phyloP scores from a whole-genome alignment of 169 alveolate genomes.

The Plasmodium sp. region DNA sequence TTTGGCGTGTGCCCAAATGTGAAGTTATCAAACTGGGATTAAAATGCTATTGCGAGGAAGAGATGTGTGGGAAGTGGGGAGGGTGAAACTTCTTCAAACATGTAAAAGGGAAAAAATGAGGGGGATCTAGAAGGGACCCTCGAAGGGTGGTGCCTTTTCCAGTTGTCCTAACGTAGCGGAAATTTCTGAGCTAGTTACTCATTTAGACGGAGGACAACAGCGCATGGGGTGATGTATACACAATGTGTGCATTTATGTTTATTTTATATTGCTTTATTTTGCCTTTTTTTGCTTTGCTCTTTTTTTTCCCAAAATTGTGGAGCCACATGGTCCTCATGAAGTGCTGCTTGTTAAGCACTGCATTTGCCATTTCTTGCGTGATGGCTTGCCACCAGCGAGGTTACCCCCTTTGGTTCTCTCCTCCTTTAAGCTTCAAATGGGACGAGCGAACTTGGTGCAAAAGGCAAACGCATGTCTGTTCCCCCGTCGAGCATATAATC shows the following conservation, averaged over 20 bases:
- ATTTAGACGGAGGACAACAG: not conserved
- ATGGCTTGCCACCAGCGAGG: not conserved
- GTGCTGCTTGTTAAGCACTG: not conserved
- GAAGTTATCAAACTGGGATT: not conserved
- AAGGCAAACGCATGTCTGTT: not conserved
- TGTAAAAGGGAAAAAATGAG: not conserved
- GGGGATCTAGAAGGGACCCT: not conserved
- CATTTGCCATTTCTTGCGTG: not conserved
- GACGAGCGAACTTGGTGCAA: not conserved
- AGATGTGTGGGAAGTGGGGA: not conserved
- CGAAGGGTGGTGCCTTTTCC: not conserved
- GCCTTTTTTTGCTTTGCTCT: not conserved
- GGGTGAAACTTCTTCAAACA: not conserved
- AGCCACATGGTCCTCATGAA: not conserved
- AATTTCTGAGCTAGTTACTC: not conserved
- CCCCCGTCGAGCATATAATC: not conserved
- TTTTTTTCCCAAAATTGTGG: not conserved
- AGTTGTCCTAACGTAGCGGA: not conserved
- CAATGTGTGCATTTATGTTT: not conserved
- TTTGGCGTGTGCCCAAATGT: not conserved
- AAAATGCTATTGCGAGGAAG: not conserved
- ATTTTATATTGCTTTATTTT: not conserved
- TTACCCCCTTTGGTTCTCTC: not conserved
- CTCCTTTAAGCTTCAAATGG: not conserved
- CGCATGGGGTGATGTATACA: not conserved